These are phyloP conservation scores for Apiotrichum veenhuisii DNA, from an alignment of 1,284 basidiomycete genomes.

Conservation along the genomic window DNA sequence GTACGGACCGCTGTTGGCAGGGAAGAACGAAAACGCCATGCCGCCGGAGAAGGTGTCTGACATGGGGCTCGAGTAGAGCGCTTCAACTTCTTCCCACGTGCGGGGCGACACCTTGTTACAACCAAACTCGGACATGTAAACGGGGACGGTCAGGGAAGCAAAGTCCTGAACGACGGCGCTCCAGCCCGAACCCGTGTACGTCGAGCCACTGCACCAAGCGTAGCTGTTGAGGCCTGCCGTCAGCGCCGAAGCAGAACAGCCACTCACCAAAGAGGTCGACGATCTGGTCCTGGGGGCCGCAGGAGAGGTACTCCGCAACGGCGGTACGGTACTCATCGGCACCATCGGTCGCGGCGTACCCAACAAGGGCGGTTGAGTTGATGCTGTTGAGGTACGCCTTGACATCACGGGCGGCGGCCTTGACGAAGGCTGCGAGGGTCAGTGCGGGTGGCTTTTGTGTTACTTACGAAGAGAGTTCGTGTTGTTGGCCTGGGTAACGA, in stretches of 20 bases:
- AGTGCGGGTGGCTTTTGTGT: not conserved
- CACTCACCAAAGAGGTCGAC: conserved; percentile 84
- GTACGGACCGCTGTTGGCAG: conserved; percentile 65
- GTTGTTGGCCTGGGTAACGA: conserved; percentile 59
- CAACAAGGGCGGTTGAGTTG: conserved; percentile 65
- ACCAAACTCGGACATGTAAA: conserved; percentile 89
- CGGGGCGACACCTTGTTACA: conserved; percentile 64
- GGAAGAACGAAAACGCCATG: conserved; percentile 73
- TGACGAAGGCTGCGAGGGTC: conserved; percentile 61
- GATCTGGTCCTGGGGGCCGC: conserved; percentile 64
- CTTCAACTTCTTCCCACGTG: conserved; percentile 72
- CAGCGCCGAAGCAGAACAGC: conserved; percentile 56
- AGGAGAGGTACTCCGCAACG: conserved; percentile 75
- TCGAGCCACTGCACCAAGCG: conserved; percentile 72
- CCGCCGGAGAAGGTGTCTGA: conserved; percentile 80
- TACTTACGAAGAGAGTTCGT: conserved; percentile 60
- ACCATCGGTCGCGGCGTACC: conserved; percentile 82
- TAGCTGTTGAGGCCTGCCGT: conserved; percentile 47
- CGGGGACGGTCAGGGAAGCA: conserved; percentile 64
- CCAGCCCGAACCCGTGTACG: conserved; percentile 57
- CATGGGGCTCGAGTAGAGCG: conserved; percentile 70
- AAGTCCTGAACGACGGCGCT: conserved; percentile 48
- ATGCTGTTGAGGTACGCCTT: conserved; percentile 77
- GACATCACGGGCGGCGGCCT: conserved; percentile 82
- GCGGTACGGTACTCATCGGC: conserved; percentile 62